Percentiles rank a stretch among this genome's conserved stretches.
phyloP scores from a whole-genome alignment of 306 rosid species.

The Castanea mollissima region DNA sequence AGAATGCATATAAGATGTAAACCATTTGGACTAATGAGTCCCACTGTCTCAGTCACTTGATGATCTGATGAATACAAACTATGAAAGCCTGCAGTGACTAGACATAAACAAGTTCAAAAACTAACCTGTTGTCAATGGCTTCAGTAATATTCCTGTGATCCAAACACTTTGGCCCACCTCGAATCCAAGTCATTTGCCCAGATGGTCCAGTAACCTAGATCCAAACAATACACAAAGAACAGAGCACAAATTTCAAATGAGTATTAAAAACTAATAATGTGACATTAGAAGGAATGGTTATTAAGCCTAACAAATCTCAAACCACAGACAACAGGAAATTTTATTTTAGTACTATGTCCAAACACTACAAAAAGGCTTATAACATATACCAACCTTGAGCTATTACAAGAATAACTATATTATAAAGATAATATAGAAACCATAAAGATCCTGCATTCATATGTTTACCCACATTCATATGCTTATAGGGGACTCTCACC shows the following conservation, averaged over 20 bases:
- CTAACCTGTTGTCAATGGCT: conserved; percentile 78
- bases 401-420: background rate
- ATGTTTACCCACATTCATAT: background rate
- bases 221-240: background rate
- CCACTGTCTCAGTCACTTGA: background rate
- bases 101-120: background rate
- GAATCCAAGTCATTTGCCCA: conserved; percentile 90
- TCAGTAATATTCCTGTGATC: conserved; percentile 59
- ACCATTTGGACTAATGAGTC: background rate
- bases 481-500: background rate
- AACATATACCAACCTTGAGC: background rate
- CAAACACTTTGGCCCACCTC: conserved; percentile 81
- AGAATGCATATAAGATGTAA: background rate
- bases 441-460: background rate
- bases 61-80: background rate
- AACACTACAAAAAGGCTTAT: background rate
- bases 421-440: background rate
- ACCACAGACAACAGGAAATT: background rate
- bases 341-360: background rate
- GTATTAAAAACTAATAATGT: no score
- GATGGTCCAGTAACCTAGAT: conserved; percentile 90
- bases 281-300: background rate
- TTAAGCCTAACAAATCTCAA: background rate
- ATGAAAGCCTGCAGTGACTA: background rate
- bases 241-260: no score